Conservation (phyloP, 139 green algal genomes). For the Coelastrella sp. region DNA sequence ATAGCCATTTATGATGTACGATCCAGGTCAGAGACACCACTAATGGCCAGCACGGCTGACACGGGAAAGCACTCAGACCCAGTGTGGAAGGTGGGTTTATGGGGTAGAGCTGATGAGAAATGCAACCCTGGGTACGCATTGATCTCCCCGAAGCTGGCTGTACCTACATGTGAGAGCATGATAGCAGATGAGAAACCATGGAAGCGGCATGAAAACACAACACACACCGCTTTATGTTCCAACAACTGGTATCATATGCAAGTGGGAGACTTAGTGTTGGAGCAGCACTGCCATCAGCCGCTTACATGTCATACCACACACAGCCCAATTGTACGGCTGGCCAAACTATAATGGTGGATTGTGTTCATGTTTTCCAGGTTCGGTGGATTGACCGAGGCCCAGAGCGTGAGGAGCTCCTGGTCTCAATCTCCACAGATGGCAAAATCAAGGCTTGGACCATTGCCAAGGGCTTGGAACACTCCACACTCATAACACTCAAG, state of each 20-base stretch:
- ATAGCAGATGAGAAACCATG: no score
- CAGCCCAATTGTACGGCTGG: neutral
- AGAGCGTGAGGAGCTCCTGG: constrained; percentile 83
- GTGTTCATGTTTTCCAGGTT: constrained; percentile 46
- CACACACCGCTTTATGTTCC: no score
- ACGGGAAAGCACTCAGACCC: constrained; percentile 83
- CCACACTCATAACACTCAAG: constrained; percentile 90
- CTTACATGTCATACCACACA: no score
- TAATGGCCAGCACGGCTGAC: constrained; percentile 68
- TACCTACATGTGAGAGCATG: no score
- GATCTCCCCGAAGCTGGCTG: no score
- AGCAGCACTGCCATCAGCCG: no score
- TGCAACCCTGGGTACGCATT: no score
- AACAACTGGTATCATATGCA: no score
- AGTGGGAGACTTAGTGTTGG: no score
- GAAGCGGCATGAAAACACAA: no score
- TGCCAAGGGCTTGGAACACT: constrained; percentile 84
- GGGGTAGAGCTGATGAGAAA: no score
- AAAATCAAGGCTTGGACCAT: constrained; percentile 87
- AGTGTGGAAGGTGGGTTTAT: constrained; percentile 74
- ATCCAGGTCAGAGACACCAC: constrained; percentile 50
- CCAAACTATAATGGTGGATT: neutral
- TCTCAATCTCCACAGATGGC: constrained; percentile 92
- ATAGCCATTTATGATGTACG: constrained; percentile 82
- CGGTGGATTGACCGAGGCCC: constrained; percentile 78